Conservation (phyloP, 2,329 filamentous ascomycete genomes). For the Blumeria graminis region DNA sequence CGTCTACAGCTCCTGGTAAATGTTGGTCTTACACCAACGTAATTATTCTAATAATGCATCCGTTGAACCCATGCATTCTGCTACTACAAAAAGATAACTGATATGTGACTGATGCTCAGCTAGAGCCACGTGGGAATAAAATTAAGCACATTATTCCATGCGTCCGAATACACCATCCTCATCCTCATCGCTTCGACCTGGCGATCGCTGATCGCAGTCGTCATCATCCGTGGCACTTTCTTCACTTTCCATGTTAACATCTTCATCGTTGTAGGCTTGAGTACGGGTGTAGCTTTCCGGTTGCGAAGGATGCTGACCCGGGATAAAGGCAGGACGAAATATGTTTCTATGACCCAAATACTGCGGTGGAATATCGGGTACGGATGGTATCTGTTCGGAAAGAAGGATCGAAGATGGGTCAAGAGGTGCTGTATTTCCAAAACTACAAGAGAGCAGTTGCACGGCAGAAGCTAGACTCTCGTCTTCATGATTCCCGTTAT, state of each 20-base stretch:
- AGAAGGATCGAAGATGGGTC: slow-evolving; percentile 37
- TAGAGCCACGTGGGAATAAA: no score
- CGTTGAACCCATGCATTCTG: no score
- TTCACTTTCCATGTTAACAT: slow-evolving; percentile 43
- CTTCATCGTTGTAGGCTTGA: slow-evolving; percentile 29
- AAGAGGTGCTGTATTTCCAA: slow-evolving; percentile 36
- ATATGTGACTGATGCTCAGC: no score
- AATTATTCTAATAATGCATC: no score
- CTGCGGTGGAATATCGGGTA: slow-evolving; percentile 63
- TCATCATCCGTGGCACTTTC: slow-evolving; percentile 41
- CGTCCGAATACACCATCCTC: slow-evolving; percentile 88
- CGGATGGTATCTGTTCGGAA: slow-evolving; percentile 55
- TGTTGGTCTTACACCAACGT: no score
- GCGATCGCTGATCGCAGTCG: slow-evolving; percentile 32
- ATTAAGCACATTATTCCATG: slow-evolving; percentile 57
- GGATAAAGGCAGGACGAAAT: slow-evolving; percentile 31
- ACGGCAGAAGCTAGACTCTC: slow-evolving; percentile 72
- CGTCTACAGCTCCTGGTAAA: no score
- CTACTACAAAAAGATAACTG: no score
- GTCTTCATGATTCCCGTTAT: slow-evolving; percentile 49
- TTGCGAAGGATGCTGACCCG: slow-evolving; percentile 32
- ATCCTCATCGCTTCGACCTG: slow-evolving; percentile 57
- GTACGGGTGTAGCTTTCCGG: slow-evolving; percentile 39
- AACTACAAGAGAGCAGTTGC: slow-evolving; percentile 74
- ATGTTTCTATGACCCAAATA: slow-evolving; percentile 40